Evolutionary conservation across 2,329 filamentous ascomycete species (phyloP).

Genomic region (Talaromyces sp.): DNA sequence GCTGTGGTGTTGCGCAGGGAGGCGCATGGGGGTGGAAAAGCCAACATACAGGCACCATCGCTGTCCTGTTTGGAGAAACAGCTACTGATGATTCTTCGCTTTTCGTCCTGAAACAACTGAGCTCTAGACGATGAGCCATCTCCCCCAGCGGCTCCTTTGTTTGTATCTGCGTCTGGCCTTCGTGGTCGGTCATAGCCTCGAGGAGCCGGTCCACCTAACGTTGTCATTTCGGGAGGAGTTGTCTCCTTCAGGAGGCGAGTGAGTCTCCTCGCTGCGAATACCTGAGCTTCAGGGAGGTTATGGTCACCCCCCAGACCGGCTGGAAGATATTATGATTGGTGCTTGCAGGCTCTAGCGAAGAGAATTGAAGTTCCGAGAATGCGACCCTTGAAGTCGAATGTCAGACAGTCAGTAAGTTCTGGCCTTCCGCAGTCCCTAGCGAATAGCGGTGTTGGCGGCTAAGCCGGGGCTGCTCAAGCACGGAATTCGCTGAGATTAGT

Average conservation of each 20-base stretch:
- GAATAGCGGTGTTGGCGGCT: conserved; percentile 11
- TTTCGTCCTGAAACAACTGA: conserved; percentile 94
- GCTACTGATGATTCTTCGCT: conserved; percentile 86
- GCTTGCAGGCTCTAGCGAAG: not conserved
- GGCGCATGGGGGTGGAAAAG: conserved; percentile 8
- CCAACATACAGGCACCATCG: conserved; percentile 72
- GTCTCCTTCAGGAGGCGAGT: conserved; percentile 25
- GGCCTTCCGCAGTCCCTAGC: conserved; percentile 8
- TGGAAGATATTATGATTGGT: conserved; percentile 9
- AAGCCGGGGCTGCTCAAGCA: not conserved
- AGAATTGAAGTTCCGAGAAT: not conserved
- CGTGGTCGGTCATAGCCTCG: conserved; percentile 33
- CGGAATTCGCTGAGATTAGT: not conserved
- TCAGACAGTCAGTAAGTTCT: conserved; percentile 4
- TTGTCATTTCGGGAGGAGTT: conserved; percentile 22
- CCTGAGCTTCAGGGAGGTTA: conserved; percentile 7
- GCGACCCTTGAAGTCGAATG: conserved; percentile 7
- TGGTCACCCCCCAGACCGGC: conserved; percentile 15
- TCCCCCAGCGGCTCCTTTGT: conserved; percentile 25
- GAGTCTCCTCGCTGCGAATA: conserved; percentile 26
- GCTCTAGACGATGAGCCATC: conserved; percentile 50
- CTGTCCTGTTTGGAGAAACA: conserved; percentile 88
- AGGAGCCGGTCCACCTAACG: conserved; percentile 37
- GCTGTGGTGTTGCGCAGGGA: not conserved
- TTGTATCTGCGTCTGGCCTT: conserved; percentile 30